Base-by-base conservation (phyloP, 176 grass and related monocot species). In the Chloris gayana region DNA sequence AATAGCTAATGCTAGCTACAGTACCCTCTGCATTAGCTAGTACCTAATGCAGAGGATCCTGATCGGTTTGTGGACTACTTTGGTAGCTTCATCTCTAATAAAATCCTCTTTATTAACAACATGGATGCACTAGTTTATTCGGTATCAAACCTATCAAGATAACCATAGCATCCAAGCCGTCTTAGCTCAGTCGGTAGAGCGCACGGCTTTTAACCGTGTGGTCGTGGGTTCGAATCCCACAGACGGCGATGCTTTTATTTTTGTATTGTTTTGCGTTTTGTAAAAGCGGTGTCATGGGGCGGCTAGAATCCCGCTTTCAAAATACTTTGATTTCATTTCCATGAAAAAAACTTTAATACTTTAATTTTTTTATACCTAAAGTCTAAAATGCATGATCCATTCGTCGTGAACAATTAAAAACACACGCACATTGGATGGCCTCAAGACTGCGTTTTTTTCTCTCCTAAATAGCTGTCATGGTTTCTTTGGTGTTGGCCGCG, bases 151-250 rank as follows among this genome's bases (percentile, higher is more conserved):
- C n/a, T 37, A 37, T 37, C 35, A 37, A 44, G 11, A 11, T 11
- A 42, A 6, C 11, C 1, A 11, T 9, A 11, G 1, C 75, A 74
- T 58, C 62, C 63, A 62, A 12, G 91, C 93, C 93, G 90, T 95
- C 90, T 85, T 95, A 95, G 93, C 90, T 95, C 93, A 95, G 93
- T 84, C 63, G 93, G 93, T 95, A 95, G 93, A 95, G 93, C 93
- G 93, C 93, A 95, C 90, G 93, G 93, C 93, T 95, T 95, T 95
- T 95, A 95, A 95, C 93, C 93, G 90, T 95, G 93, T 95, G 93
- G 81, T 91, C 81, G 81, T 87, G 89, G 89, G 85, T 91, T 91
- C 89, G 89, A 91, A 84, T 82, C 84, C 88, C 88, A 87, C 84
- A 85, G 85, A 87, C 80, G 80, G 88, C 88, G 88, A 0, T 22